Evolutionary conservation across 352 stramenopile species (phyloP), one percentile per base, ranked within the genome.

Genomic region (Pythium pyrilobum): DNA sequence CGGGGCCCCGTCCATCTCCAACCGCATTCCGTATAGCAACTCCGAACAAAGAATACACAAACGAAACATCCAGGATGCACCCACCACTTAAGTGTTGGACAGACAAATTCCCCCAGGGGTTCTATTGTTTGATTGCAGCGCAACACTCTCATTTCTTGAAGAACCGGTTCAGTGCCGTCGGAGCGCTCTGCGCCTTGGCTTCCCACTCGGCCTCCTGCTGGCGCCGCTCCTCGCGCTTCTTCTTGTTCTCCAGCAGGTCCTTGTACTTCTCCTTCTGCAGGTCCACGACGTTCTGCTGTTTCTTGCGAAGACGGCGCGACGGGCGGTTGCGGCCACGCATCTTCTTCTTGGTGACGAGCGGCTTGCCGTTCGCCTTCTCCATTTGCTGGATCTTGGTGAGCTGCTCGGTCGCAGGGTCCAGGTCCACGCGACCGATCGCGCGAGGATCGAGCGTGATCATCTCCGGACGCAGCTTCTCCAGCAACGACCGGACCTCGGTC

Each of bases 281-380:
- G 64, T 99, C 95, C 18, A 99, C 78, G n/a, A 99, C 89, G 72
- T 99, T 99, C 66, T 97, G 91, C 61, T 98, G 87, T 64, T 99
- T 99, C 57, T 98, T 96, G 62, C 87, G 77, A 43, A 99, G 69
- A 58, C 98, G 96, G 39, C 96, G 96, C 37, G 89, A 92, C 65
- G 98, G 97, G 64, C 98, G 98, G 75, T 96, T 99, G 55, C 93
- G 85, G 25, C 97, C 97, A 52, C 96, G 85, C 87, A 98, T 98
- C 74, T 98, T 98, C 79, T 98, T 98, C 70, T 97, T 91, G 57
- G 89, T 92, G 39, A 56, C 56, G 13, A 50, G 67, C 9, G 37
- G 64, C 61, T 93, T 89, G 27, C 64, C 75, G 64, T 92, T 94
- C n/a, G 72, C 81, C 45, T 74, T 77, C 48, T 79, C 56, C 78